phyloP scores from a whole-genome alignment of 768 basidiomycete species.

The Chalciporus sphaerocephalus region DNA sequence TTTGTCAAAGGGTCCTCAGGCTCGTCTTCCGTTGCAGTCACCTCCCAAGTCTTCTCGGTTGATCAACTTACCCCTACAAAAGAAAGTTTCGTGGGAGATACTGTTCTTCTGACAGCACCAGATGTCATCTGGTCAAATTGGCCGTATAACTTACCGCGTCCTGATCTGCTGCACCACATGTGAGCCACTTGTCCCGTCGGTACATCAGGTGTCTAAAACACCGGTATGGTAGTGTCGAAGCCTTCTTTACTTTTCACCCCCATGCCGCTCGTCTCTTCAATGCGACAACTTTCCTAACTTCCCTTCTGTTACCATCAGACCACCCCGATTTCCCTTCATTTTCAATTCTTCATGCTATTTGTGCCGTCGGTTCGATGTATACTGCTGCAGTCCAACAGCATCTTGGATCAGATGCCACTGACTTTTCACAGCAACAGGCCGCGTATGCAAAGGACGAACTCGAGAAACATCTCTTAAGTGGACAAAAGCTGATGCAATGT shows the following conservation, averaged over 20 bases:
- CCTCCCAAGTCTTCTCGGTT: neutral
- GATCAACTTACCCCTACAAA: neutral
- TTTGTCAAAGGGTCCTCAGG: neutral
- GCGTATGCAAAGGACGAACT: constrained; percentile 48
- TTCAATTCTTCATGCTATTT: constrained; percentile 80
- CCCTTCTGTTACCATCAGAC: constrained; percentile 58
- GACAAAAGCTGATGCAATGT: constrained; percentile 53
- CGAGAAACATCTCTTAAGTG: constrained; percentile 44
- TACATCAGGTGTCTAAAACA: neutral
- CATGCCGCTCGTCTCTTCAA: constrained; percentile 71
- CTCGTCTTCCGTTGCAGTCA: neutral
- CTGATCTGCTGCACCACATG: constrained; percentile 62
- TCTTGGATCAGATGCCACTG: neutral
- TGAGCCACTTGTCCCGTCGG: constrained; percentile 30
- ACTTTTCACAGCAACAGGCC: constrained; percentile 65
- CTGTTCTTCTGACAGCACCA: neutral
- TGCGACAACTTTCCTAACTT: constrained; percentile 56
- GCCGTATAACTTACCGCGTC: constrained; percentile 60
- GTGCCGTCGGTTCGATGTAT: constrained; percentile 73
- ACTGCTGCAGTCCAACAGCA: constrained; percentile 48
- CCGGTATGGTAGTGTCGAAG: constrained; percentile 50
- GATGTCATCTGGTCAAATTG: constrained; percentile 37
- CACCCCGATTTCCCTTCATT: constrained; percentile 71
- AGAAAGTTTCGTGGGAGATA: neutral
- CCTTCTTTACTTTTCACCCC: constrained; percentile 76